Conservation (phyloP, 352 stramenopile genomes). For the Phytophthora capsici region DNA sequence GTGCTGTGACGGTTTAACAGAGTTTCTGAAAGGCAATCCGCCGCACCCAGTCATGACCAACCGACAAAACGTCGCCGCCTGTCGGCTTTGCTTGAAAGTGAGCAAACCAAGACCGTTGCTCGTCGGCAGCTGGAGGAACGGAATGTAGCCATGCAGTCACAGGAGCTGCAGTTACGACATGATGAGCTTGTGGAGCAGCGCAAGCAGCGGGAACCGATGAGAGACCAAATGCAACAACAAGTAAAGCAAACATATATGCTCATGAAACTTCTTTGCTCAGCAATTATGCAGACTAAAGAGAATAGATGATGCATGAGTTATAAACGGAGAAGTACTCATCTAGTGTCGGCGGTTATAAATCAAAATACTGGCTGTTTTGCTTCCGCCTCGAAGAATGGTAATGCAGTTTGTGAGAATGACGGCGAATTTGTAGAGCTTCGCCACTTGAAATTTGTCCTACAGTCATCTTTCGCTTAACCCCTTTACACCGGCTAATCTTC, state of each 20-base stretch:
- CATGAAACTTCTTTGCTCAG: not conserved
- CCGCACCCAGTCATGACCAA: not conserved
- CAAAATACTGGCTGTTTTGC: slow-evolving; percentile 13
- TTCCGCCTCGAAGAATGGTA: not conserved
- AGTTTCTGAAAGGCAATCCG: not conserved
- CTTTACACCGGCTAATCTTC: too few relatives aligned
- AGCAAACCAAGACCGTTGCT: not conserved
- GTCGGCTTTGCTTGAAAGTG: not conserved
- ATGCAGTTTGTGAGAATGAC: slow-evolving; percentile 3
- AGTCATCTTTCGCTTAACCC: too few relatives aligned
- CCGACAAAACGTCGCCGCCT: not conserved
- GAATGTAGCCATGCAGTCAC: not conserved
- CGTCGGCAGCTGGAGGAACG: not conserved
- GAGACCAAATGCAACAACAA: slow-evolving; percentile 6
- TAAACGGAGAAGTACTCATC: slow-evolving; percentile 4
- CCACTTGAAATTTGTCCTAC: too few relatives aligned
- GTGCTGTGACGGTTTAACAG: too few relatives aligned
- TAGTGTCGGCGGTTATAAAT: not conserved
- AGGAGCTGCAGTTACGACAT: not conserved
- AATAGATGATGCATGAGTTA: not conserved
- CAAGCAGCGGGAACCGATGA: not conserved
- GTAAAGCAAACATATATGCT: not conserved
- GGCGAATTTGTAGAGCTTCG: not conserved
- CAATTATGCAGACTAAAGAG: not conserved
- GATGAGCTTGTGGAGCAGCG: slow-evolving; percentile 3